Conservation (phyloP, 108 stramenopile species). For the Epithemia pelagica region DNA sequence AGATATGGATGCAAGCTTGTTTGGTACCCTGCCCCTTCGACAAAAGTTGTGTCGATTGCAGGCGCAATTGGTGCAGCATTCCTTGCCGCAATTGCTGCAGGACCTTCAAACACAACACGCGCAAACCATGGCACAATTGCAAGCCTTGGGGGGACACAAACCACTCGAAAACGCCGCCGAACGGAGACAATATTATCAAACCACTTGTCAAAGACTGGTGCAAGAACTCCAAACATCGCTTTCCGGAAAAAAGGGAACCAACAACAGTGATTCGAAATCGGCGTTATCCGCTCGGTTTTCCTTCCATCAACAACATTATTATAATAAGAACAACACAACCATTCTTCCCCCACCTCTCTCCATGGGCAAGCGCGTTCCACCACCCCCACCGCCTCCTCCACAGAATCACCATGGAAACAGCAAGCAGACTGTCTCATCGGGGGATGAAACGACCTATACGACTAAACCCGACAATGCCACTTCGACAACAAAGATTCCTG, state of each 20-base stretch:
- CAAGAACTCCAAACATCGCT: conserved; percentile 24
- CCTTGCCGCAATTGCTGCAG: conserved; percentile 34
- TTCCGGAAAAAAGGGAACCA: conserved; percentile 34
- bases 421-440: background rate
- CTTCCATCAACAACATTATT: background rate
- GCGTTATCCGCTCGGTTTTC: conserved; percentile 7
- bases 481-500: background rate
- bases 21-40: conserved; percentile 45
- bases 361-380: background rate
- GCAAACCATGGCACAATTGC: conserved; percentile 14
- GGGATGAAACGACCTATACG: background rate
- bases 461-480: background rate
- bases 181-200: conserved; percentile 42
- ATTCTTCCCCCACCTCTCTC: background rate
- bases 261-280: conserved; percentile 4
- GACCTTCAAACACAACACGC: conserved; percentile 10
- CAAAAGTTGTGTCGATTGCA: conserved; percentile 38
- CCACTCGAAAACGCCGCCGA: conserved; percentile 21
- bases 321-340: background rate
- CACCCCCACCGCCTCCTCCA: too few species aligned
- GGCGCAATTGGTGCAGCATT: conserved; percentile 36
- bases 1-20: conserved; percentile 26
- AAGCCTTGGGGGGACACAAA: conserved; percentile 11
- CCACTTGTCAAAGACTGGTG: conserved; percentile 21
- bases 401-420: too few species aligned